These are phyloP conservation scores for Paxillus involutus DNA, from an alignment of 768 basidiomycete genomes.

Conservation along the genomic window DNA sequence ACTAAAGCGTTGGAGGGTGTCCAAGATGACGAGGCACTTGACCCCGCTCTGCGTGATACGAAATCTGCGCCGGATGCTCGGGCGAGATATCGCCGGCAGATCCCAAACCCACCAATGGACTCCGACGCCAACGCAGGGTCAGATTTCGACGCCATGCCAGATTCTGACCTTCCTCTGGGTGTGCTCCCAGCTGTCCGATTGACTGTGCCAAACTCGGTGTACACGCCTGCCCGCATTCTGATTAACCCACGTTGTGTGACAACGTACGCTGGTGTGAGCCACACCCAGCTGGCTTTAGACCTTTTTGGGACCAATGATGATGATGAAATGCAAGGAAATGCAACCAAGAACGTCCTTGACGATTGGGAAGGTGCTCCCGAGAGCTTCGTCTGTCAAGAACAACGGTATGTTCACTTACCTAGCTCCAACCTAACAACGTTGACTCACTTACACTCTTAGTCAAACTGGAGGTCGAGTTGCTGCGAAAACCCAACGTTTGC, in stretches of 20 bases:
- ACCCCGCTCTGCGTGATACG: constrained; percentile 11
- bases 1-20: constrained; percentile 77
- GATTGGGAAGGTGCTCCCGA: constrained; percentile 98
- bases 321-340: constrained; percentile 48
- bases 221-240: constrained; percentile 85
- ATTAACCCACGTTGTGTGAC: constrained; percentile 97
- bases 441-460: constrained; percentile 34
- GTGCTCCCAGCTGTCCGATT: constrained; percentile 37
- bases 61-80: constrained; percentile 21
- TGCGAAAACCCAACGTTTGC: constrained; percentile 81
- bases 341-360: constrained; percentile 76
- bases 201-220: constrained; percentile 84
- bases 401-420: constrained; percentile 49
- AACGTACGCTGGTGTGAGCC: constrained; percentile 96
- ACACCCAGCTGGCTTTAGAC: constrained; percentile 93
- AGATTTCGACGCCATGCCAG: constrained; percentile 86
- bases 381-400: constrained; percentile 97
- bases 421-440: not conserved
- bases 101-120: constrained; percentile 41
- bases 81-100: constrained; percentile 32
- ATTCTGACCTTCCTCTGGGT: constrained; percentile 43
- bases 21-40: constrained; percentile 45
- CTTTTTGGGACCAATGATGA: constrained; percentile 81
- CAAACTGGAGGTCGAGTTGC: constrained; percentile 89
- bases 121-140: constrained; percentile 82